Evolutionary conservation across 805 yeast species (phyloP).

Genomic region (Isabelozyma rhagii): DNA sequence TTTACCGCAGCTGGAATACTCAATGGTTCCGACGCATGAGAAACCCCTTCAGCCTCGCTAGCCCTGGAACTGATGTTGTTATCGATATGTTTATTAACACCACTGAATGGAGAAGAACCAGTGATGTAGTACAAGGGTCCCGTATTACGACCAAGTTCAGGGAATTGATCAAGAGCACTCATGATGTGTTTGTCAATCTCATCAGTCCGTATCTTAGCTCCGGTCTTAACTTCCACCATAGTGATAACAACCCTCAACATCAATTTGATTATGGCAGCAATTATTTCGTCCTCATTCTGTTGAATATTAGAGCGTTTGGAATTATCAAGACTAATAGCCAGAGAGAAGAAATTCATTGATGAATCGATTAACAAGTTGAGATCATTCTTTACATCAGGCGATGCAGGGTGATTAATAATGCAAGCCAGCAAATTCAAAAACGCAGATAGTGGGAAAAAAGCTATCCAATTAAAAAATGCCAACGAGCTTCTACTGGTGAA

Average conservation of each 20-base stretch:
- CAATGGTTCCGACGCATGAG: too few species aligned
- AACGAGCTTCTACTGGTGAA: conserved; percentile 3
- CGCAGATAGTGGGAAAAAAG: conserved; percentile 12
- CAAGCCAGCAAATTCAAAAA: conserved; percentile 12
- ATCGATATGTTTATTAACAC: not conserved
- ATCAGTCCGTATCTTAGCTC: conserved; percentile 4
- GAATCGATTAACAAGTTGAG: conserved; percentile 16
- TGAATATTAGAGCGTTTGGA: not conserved
- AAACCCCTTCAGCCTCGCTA: too few species aligned
- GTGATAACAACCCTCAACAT: conserved; percentile 17
- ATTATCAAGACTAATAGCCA: not conserved
- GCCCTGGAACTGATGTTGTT: not conserved
- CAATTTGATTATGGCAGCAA: conserved; percentile 10
- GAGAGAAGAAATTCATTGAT: conserved; percentile 14
- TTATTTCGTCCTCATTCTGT: not conserved
- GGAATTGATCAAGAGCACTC: not conserved
- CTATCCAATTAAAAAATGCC: conserved; percentile 10
- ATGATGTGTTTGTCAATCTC: not conserved
- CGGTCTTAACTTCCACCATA: conserved; percentile 13
- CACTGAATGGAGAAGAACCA: not conserved
- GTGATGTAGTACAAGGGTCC: not conserved
- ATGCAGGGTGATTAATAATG: conserved; percentile 14
- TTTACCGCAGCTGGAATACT: not conserved
- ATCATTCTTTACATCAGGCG: conserved; percentile 14
- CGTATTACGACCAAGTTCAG: not conserved